Conservation (phyloP, 495 filamentous ascomycete species). For the Diplogelasinospora grovesii region DNA sequence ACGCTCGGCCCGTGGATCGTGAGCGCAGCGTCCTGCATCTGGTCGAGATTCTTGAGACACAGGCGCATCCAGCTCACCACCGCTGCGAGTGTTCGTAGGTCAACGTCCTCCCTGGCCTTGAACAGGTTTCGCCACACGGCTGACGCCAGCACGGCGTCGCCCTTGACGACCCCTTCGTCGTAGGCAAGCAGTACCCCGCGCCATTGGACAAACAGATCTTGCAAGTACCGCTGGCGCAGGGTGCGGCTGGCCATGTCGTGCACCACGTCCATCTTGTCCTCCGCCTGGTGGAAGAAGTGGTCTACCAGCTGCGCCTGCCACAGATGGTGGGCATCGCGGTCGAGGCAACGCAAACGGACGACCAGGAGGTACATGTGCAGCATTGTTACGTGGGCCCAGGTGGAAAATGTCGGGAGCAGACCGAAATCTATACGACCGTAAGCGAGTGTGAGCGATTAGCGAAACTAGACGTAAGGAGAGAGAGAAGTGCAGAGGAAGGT, state of each 20-base stretch:
- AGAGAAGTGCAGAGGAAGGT: too few species aligned
- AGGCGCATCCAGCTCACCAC: conserved; percentile 76
- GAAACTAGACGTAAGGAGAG: neutral
- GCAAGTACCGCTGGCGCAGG: conserved; percentile 77
- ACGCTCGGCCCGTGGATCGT: conserved; percentile 26
- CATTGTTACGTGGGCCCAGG: conserved; percentile 93
- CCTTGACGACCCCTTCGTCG: conserved; percentile 77
- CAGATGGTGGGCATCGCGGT: conserved; percentile 38
- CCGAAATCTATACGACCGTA: conserved; percentile 37
- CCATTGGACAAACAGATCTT: conserved; percentile 90
- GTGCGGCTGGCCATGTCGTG: conserved; percentile 60
- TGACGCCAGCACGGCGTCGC: conserved; percentile 76
- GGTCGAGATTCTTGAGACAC: conserved; percentile 55
- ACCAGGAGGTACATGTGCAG: conserved; percentile 90
- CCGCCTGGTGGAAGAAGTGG: conserved; percentile 88
- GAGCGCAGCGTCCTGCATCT: conserved; percentile 51
- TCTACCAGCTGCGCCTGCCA: conserved; percentile 57
- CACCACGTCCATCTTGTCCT: conserved; percentile 69
- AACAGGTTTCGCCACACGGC: conserved; percentile 94
- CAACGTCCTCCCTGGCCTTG: conserved; percentile 64
- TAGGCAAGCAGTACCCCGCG: conserved; percentile 75
- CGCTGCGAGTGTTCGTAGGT: conserved; percentile 61
- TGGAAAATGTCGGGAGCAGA: conserved; percentile 77
- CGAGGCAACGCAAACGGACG: conserved; percentile 75
- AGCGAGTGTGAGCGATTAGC: neutral